These are phyloP conservation scores for Saksenaea vasiformis DNA, from an alignment of 371 early-diverging fungal genomes.

Conservation along the genomic window DNA sequence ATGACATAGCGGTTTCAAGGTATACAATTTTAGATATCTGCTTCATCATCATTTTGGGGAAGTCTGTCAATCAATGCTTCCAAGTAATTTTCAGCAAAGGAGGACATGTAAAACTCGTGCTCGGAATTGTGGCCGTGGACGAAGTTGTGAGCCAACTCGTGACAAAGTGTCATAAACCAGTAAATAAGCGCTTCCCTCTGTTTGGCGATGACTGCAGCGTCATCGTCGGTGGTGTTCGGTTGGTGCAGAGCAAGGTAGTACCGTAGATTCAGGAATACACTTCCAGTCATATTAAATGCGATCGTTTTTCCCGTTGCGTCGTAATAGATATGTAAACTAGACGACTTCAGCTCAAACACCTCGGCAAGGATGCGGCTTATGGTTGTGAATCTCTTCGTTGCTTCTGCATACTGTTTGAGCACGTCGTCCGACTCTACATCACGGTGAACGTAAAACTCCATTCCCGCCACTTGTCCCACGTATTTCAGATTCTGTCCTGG, in stretches of 20 bases:
- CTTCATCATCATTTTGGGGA: not conserved
- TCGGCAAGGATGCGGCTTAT: constrained; percentile 56
- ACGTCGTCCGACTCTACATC: constrained; percentile 44
- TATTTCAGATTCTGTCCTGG: constrained; percentile 59
- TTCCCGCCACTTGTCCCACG: constrained; percentile 47
- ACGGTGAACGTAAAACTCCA: constrained; percentile 61
- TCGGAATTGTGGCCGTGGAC: constrained; percentile 52
- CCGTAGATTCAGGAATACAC: constrained; percentile 85
- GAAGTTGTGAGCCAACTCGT: constrained; percentile 91
- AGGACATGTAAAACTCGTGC: constrained; percentile 75
- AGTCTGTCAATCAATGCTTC: constrained; percentile 43
- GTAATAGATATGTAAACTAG: constrained; percentile 75
- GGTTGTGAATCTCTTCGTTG: constrained; percentile 55
- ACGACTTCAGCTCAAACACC: constrained; percentile 65
- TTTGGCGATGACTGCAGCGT: constrained; percentile 25
- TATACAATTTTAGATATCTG: no score
- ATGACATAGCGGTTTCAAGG: no score
- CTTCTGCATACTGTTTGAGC: constrained; percentile 40
- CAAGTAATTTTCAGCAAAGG: constrained; percentile 79
- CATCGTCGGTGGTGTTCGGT: constrained; percentile 1
- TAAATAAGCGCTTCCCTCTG: constrained; percentile 65
- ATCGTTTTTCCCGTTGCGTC: constrained; percentile 71
- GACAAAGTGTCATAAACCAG: constrained; percentile 89
- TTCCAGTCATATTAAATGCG: constrained; percentile 80
- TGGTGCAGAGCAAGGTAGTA: constrained; percentile 77